Evolutionary conservation across 2,329 filamentous ascomycete species (phyloP), one percentile per base, ranked within the genome.

Genomic region (Aspergillus sp.): DNA sequence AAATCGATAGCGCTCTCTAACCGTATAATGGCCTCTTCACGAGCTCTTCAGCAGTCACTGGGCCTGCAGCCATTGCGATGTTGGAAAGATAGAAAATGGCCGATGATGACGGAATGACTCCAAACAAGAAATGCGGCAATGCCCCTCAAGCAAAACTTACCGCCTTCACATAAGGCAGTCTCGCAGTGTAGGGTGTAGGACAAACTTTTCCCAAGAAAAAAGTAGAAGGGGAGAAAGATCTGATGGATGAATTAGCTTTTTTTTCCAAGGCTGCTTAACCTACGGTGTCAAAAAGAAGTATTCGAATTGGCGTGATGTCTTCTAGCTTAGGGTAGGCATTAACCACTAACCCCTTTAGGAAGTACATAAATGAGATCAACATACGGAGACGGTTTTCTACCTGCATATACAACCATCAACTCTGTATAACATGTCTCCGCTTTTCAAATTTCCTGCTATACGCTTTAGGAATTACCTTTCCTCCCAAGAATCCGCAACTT

Each of bases 1-100:
- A 47, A 43, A 25, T 13, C 23, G 13, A 39, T 6, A 25, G 2
- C 23, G n/a, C n/a, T 25, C 15, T 35, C 68, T 41, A 51, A 76
- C 74, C 71, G 60, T 79, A 79, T 22, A 79, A 61, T 30, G 76
- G 74, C 37, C 71, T 71, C 58, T 72, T 74, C 27, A 78, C 51
- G 6, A 77, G 58, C 48, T 68, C 66, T 45, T 69, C 64, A 25
- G 60, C 50, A n/a, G 48, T 52, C 30, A 48, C 48, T 17, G 54
- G 51, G 45, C 62, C 59, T 15, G 49, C 57, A 37, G 48, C 54
- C 57, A 59, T 59, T 17, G 37, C 19, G 10, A 20, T 17, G 15
- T 19, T 39, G 19, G 20, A 22, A 12, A 39, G 9, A 7, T 39
- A 19, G 37, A 10, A 19, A 20, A 5, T 19, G 9, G 4, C 7